phyloP scores from a whole-genome alignment of 768 basidiomycete species.

The Psilocybe subaeruginosa region DNA sequence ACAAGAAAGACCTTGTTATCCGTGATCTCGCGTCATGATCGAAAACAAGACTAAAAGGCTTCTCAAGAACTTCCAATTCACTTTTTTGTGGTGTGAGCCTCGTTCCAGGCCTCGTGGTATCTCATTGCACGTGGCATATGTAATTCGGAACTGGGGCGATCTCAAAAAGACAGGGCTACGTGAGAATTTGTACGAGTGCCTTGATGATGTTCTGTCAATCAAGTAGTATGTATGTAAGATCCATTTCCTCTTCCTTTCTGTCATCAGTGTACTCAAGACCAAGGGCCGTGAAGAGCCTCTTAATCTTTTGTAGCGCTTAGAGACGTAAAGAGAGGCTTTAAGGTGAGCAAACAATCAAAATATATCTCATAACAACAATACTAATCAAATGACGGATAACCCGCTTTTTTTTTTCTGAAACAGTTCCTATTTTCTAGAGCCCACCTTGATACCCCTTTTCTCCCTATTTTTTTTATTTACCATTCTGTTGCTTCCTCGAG shows the following conservation, averaged over 20 bases:
- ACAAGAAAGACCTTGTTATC: not conserved
- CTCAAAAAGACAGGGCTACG: slow-evolving; percentile 9
- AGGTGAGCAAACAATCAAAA: not conserved
- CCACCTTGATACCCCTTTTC: slow-evolving; percentile 5
- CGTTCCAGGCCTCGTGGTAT: slow-evolving; percentile 3
- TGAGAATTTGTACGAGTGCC: slow-evolving; percentile 7
- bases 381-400: not conserved
- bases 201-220: slow-evolving; percentile 7
- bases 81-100: slow-evolving; percentile 2
- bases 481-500: not conserved
- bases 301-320: not conserved
- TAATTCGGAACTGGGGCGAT: slow-evolving; percentile 8
- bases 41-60: not conserved
- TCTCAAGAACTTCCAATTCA: not conserved
- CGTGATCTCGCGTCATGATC: not conserved
- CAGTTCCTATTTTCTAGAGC: slow-evolving; percentile 1
- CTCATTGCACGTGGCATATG: slow-evolving; percentile 8
- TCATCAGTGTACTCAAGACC: slow-evolving; percentile 1
- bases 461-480: not conserved
- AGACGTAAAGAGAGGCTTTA: not conserved
- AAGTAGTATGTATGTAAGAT: not conserved
- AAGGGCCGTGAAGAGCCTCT: not conserved
- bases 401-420: slow-evolving; percentile 4
- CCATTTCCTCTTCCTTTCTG: slow-evolving; percentile 9
- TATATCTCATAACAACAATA: not conserved